Conservation (phyloP, 2,329 filamentous ascomycete species). For the Ustulina deusta region DNA sequence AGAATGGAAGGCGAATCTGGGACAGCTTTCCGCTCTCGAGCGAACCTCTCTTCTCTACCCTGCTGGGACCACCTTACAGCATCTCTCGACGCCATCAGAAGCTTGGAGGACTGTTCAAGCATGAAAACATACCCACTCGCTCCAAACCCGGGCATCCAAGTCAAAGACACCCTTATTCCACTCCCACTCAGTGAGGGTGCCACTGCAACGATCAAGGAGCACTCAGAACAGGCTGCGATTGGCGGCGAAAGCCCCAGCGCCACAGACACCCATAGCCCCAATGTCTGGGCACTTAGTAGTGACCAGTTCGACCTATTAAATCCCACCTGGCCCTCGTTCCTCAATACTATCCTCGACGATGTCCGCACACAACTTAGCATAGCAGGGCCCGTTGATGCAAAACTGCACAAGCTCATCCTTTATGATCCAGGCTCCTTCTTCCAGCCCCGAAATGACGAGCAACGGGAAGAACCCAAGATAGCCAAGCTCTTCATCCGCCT, state of each 20-base stretch:
- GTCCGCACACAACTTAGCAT: background rate
- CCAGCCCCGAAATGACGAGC: background rate
- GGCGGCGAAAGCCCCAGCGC: background rate
- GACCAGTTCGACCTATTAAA: background rate
- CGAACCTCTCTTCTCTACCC: background rate
- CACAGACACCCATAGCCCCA: no score
- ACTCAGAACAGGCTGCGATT: background rate
- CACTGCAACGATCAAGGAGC: conserved; percentile 3
- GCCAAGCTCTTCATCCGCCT: conserved; percentile 4
- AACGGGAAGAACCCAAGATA: no score
- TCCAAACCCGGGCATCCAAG: background rate
- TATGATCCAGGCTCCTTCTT: background rate
- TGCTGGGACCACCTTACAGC: conserved; percentile 15
- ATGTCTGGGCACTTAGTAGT: background rate
- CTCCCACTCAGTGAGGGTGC: background rate
- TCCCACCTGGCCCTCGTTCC: conserved; percentile 1
- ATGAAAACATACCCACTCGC: background rate
- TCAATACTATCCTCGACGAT: background rate
- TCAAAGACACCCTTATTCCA: background rate
- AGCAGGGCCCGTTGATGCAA: background rate
- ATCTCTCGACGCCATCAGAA: conserved; percentile 5
- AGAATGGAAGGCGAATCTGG: background rate
- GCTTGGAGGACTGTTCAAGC: background rate
- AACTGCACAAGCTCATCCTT: background rate
- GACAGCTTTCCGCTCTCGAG: background rate